phyloP scores from a whole-genome alignment of 176 grass and related monocot genomes.

The Avena eriantha region DNA sequence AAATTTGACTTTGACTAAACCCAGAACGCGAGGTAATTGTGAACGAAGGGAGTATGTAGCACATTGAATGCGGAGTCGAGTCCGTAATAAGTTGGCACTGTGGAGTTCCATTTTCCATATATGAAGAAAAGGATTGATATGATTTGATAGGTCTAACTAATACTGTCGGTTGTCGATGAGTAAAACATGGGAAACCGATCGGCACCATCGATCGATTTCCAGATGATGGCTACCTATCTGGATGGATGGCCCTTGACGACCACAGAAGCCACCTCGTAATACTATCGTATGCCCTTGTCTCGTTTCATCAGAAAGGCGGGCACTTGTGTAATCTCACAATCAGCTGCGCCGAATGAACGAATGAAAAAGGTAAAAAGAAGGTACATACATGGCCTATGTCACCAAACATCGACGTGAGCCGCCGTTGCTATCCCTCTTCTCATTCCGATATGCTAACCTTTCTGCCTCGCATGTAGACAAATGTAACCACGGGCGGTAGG shows the following conservation, averaged over 20 bases:
- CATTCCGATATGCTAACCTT: constrained; percentile 34
- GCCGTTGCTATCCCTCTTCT: constrained; percentile 39
- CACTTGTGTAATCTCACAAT: constrained; percentile 14
- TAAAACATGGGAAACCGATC: background rate
- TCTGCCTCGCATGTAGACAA: background rate
- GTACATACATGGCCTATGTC: background rate
- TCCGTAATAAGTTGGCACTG: constrained; percentile 13
- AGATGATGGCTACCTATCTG: background rate
- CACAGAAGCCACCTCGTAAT: constrained; percentile 28
- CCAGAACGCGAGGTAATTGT: too few species aligned
- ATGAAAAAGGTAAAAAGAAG: too few species aligned
- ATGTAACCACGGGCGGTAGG: constrained; percentile 27
- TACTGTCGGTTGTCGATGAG: constrained; percentile 10
- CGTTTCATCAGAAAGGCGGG: background rate
- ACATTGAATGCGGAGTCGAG: constrained; percentile 4
- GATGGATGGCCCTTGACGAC: background rate
- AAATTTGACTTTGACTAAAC: too few species aligned
- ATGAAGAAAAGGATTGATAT: constrained; percentile 26
- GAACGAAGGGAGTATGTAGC: too few species aligned
- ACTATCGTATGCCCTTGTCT: background rate
- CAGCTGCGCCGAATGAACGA: background rate
- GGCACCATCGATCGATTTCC: background rate
- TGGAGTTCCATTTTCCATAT: background rate
- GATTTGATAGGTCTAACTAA: background rate
- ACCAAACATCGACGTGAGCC: background rate